These are phyloP conservation scores for Apiotrichum siamense DNA, from an alignment of 1,284 basidiomycete genomes.

Conservation along the genomic window DNA sequence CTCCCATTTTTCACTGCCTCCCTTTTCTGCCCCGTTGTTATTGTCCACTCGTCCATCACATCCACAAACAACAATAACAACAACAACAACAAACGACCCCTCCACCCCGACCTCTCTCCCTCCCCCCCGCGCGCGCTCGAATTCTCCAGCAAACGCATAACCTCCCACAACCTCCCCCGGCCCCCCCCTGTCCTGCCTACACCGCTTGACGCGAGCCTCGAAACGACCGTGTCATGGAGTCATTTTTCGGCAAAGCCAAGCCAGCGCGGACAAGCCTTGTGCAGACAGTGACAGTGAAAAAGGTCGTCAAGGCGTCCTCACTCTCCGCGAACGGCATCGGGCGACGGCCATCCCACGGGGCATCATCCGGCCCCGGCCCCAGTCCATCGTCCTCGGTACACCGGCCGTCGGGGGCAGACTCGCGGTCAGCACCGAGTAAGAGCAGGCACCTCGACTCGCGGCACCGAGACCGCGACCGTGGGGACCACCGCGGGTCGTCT, in stretches of 20 bases:
- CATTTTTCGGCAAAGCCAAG: constrained; percentile 27
- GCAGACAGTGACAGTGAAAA: constrained; percentile 23
- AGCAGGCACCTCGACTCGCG: background rate
- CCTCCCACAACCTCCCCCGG: background rate
- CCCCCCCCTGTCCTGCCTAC: background rate
- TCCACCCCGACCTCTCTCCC: background rate
- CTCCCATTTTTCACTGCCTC: too few species aligned
- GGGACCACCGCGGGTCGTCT: background rate
- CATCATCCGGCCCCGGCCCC: background rate
- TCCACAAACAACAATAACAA: too few species aligned
- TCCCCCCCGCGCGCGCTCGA: too few species aligned
- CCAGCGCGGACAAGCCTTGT: constrained; percentile 12
- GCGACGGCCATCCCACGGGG: background rate
- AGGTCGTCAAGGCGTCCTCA: constrained; percentile 5
- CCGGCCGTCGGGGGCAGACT: background rate
- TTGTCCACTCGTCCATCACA: too few species aligned
- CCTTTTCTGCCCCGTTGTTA: too few species aligned
- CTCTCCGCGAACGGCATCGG: background rate
- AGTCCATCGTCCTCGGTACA: background rate
- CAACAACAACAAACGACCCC: background rate
- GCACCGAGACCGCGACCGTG: background rate
- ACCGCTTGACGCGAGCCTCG: too few species aligned
- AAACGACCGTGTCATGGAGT: constrained; percentile 21
- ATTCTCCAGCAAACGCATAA: too few species aligned
- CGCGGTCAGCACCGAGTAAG: background rate